A percentile compares a stretch with the other conserved stretches of the same genome.
phyloP scores from a whole-genome alignment of 306 rosid species.

The Clitoria ternatea region DNA sequence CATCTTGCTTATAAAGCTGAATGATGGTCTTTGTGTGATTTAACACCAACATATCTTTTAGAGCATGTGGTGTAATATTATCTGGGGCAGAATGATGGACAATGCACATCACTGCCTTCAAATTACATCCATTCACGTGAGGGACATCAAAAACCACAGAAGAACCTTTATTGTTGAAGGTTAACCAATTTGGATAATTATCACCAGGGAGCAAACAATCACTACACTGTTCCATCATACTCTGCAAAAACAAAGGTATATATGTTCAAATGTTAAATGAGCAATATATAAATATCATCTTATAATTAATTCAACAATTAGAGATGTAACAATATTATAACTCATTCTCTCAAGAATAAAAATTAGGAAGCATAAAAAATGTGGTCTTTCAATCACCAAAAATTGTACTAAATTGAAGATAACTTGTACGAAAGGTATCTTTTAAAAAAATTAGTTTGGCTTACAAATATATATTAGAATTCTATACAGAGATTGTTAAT shows the following conservation, averaged over 20 bases:
- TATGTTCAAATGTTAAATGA: not conserved
- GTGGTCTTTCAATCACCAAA: too few relatives aligned
- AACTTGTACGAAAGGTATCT: too few relatives aligned
- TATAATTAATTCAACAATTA: too few relatives aligned
- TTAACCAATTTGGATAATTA: slow-evolving; percentile 16
- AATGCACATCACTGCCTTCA: too few relatives aligned
- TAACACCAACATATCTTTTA: slow-evolving; percentile 7
- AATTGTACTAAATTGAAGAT: too few relatives aligned
- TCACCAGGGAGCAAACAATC: not conserved
- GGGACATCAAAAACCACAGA: slow-evolving; percentile 15
- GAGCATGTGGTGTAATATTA: not conserved
- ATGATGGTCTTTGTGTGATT: slow-evolving; percentile 5
- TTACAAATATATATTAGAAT: too few relatives aligned
- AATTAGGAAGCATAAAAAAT: too few relatives aligned
- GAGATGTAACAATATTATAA: too few relatives aligned
- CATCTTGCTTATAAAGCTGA: slow-evolving; percentile 1
- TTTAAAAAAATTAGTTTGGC: too few relatives aligned
- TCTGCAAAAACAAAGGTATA: not conserved
- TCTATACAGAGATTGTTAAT: too few relatives aligned
- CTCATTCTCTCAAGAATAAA: too few relatives aligned
- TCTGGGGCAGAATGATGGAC: not conserved
- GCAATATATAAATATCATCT: not conserved
- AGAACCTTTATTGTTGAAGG: not conserved
- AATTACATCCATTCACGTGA: not conserved
- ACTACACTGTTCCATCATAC: too few relatives aligned